These are phyloP conservation scores for Tinospora cordifolia DNA, from an alignment of 164 flowering plant species.

Conservation along the genomic window DNA sequence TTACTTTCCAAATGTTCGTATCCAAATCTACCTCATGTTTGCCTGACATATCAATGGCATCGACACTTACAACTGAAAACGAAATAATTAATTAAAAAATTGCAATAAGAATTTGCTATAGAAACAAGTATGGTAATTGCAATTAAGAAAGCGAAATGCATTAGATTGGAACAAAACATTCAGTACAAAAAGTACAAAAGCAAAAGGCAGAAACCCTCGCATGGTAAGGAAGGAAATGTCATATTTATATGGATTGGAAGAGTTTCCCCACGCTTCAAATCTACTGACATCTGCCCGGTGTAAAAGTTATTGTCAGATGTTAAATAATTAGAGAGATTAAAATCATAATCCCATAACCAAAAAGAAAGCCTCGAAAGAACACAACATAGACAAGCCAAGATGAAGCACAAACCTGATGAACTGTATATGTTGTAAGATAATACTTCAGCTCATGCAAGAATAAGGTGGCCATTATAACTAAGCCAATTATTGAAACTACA, in stretches of 20 bases:
- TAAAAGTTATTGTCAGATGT: neutral
- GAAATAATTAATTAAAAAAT: too few species aligned
- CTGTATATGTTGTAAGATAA: constrained; percentile 75
- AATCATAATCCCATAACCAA: neutral
- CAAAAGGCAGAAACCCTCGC: constrained; percentile 56
- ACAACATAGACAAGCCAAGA: neutral
- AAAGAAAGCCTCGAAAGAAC: neutral
- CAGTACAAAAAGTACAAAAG: neutral
- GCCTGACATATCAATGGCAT: constrained; percentile 99
- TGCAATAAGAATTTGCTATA: neutral
- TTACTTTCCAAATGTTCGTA: constrained; percentile 97
- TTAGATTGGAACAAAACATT: neutral
- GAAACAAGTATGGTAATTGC: neutral
- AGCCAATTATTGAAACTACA: constrained; percentile 80
- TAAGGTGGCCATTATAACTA: constrained; percentile 76
- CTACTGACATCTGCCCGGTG: constrained; percentile 81
- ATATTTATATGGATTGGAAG: constrained; percentile 96
- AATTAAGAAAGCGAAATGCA: neutral
- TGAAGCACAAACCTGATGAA: constrained; percentile 67
- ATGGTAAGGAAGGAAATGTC: constrained; percentile 92
- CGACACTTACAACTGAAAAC: constrained; percentile 81
- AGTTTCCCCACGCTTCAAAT: constrained; percentile 91
- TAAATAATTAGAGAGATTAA: neutral
- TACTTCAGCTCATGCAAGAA: constrained; percentile 89
- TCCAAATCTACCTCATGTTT: constrained; percentile 99